Evolutionary conservation across 352 stramenopile genomes (phyloP).

Genomic region (Phytopythium delawarense): DNA sequence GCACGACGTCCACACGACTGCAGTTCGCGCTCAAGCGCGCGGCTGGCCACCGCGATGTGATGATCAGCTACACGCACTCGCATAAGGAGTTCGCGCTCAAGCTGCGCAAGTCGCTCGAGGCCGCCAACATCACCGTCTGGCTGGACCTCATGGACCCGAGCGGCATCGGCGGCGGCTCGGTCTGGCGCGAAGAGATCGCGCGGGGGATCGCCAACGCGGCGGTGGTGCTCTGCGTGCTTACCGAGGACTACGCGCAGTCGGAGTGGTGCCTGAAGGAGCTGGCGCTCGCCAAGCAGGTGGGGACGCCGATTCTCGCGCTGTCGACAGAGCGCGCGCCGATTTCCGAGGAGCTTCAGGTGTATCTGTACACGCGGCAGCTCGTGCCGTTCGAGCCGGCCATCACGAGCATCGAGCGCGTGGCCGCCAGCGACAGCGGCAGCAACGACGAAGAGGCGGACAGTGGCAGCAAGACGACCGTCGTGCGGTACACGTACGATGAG

Average conservation of each 20-base stretch:
- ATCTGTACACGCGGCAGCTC: slow-evolving; percentile 80
- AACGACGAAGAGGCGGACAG: not conserved
- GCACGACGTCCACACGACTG: slow-evolving; percentile 52
- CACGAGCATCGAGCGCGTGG: slow-evolving; percentile 36
- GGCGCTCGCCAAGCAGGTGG: slow-evolving; percentile 64
- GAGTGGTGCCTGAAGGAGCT: slow-evolving; percentile 68
- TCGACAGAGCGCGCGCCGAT: slow-evolving; percentile 68
- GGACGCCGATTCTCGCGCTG: slow-evolving; percentile 73
- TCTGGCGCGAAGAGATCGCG: slow-evolving; percentile 70
- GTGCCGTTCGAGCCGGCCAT: slow-evolving; percentile 76
- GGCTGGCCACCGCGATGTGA: slow-evolving; percentile 59
- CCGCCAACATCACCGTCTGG: slow-evolving; percentile 61
- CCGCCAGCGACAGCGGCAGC: slow-evolving; percentile 20
- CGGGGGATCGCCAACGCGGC: slow-evolving; percentile 55
- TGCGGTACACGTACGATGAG: slow-evolving; percentile 67
- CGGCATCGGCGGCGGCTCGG: slow-evolving; percentile 50
- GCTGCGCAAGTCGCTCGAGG: slow-evolving; percentile 50
- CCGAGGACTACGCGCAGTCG: slow-evolving; percentile 52
- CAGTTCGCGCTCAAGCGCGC: slow-evolving; percentile 74
- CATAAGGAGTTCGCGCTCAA: slow-evolving; percentile 59
- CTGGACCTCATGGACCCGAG: slow-evolving; percentile 65
- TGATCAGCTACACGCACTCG: slow-evolving; percentile 75
- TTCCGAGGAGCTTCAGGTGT: slow-evolving; percentile 82
- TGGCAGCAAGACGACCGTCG: not conserved
- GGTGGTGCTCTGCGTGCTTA: slow-evolving; percentile 55